Evolutionary conservation across 805 yeast genomes (phyloP).

Genomic region (Nakazawaea ishiwadae): DNA sequence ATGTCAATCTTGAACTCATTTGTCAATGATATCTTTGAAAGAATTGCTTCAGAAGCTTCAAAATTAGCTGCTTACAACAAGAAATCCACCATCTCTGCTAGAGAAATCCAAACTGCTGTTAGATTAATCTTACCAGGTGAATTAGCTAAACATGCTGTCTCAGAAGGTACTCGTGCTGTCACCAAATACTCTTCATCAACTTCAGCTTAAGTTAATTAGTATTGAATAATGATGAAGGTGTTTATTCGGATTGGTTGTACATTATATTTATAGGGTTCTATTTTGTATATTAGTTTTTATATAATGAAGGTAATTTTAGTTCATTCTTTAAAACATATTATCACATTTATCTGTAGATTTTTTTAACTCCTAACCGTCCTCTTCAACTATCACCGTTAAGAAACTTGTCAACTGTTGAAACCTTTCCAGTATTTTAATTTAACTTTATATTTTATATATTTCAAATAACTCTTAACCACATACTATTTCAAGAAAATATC

Average conservation of each 20-base stretch:
- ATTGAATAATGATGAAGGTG: neutral
- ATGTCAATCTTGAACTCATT: slow-evolving; percentile 99
- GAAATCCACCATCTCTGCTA: slow-evolving; percentile 95
- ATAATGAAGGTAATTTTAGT: slow-evolving; percentile 12
- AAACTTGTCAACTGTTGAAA: too few species aligned
- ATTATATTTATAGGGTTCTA: slow-evolving; percentile 13
- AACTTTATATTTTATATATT: too few species aligned
- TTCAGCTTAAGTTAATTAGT: slow-evolving; percentile 25
- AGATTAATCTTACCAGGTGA: slow-evolving; percentile 98
- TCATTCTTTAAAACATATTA: too few species aligned
- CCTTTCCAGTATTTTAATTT: too few species aligned
- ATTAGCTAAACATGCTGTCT: slow-evolving; percentile 96
- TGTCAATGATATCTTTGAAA: slow-evolving; percentile 96
- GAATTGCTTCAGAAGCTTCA: slow-evolving; percentile 97
- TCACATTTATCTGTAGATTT: too few species aligned
- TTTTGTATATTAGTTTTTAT: slow-evolving; percentile 14
- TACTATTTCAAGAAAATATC: too few species aligned
- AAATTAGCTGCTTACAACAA: slow-evolving; percentile 98
- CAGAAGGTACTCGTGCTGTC: slow-evolving; percentile 98
- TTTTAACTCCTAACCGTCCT: too few species aligned
- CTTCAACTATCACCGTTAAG: too few species aligned
- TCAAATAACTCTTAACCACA: too few species aligned
- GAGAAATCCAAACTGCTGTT: slow-evolving; percentile 98
- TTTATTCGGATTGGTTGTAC: slow-evolving; percentile 5
- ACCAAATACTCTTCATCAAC: slow-evolving; percentile 84